Conservation (phyloP, 2,329 filamentous ascomycete genomes). For the Fusarium sp. region DNA sequence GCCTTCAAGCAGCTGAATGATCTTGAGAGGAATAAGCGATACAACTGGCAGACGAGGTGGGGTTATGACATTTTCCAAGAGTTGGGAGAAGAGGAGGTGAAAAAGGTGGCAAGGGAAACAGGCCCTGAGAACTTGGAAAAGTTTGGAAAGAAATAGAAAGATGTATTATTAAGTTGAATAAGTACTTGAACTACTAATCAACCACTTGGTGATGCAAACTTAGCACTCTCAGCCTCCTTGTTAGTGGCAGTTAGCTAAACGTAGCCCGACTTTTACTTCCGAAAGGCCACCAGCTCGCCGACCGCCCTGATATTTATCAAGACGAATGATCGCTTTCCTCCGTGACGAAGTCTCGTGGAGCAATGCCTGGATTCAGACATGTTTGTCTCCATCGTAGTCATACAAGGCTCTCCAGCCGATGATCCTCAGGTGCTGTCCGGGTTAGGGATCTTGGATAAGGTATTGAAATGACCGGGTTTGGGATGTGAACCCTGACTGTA, state of each 20-base stretch:
- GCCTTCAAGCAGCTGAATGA: slow-evolving; percentile 52
- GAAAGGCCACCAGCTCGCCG: not conserved
- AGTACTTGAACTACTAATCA: not conserved
- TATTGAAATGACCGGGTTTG: too few species aligned
- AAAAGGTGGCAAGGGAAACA: slow-evolving; percentile 18
- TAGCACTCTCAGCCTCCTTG: not conserved
- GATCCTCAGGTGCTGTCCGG: too few species aligned
- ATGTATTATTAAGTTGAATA: not conserved
- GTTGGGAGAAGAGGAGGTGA: slow-evolving; percentile 51
- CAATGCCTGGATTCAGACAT: too few species aligned
- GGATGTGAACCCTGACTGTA: too few species aligned
- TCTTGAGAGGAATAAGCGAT: slow-evolving; percentile 57
- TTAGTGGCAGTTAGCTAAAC: not conserved
- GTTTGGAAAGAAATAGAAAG: slow-evolving; percentile 3
- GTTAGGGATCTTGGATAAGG: too few species aligned
- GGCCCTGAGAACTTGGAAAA: slow-evolving; percentile 11
- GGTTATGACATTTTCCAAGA: slow-evolving; percentile 60
- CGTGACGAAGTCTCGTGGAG: too few species aligned
- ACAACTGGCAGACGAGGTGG: slow-evolving; percentile 57
- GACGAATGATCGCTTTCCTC: too few species aligned
- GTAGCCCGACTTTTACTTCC: not conserved
- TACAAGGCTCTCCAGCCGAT: too few species aligned
- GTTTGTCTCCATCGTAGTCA: too few species aligned
- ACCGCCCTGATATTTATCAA: too few species aligned
- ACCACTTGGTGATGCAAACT: not conserved